Conservation (phyloP, 1,284 basidiomycete genomes). For the Exsudoporus floridanus region DNA sequence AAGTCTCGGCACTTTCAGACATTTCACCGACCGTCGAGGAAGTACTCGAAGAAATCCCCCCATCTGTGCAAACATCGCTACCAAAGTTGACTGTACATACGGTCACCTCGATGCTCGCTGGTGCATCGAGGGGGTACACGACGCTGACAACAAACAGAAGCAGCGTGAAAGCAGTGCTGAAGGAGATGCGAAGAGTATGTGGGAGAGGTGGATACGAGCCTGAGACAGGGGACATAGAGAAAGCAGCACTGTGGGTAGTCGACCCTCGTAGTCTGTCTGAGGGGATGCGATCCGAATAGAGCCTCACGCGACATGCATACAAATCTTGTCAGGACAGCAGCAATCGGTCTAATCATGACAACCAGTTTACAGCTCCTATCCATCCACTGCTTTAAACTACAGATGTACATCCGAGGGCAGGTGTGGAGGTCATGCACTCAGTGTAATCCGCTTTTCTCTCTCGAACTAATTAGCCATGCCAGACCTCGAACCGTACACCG, state of each 20-base stretch:
- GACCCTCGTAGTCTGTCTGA: slow-evolving; percentile 77
- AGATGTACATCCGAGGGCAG: too few species aligned
- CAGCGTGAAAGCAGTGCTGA: slow-evolving; percentile 71
- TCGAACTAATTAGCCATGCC: too few species aligned
- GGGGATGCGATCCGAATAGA: slow-evolving; percentile 51
- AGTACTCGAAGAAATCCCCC: slow-evolving; percentile 6
- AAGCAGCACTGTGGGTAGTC: slow-evolving; percentile 67
- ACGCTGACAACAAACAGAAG: slow-evolving; percentile 79
- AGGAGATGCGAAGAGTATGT: slow-evolving; percentile 38
- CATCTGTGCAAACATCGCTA: slow-evolving; percentile 43
- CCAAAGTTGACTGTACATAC: slow-evolving; percentile 56
- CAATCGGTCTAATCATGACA: too few species aligned
- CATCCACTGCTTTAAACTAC: too few species aligned
- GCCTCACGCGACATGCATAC: too few species aligned
- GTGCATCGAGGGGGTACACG: slow-evolving; percentile 71
- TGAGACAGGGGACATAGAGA: slow-evolving; percentile 3
- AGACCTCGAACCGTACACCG: too few species aligned
- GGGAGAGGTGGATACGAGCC: slow-evolving; percentile 2
- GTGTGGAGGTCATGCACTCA: too few species aligned
- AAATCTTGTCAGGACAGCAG: too few species aligned
- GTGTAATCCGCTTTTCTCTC: too few species aligned
- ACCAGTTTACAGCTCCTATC: too few species aligned
- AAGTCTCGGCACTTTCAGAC: not conserved
- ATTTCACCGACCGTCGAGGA: not conserved
- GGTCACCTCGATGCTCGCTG: slow-evolving; percentile 66